Evolutionary conservation across 306 rosid species (phyloP).

Genomic region (Fagus sylvatica): DNA sequence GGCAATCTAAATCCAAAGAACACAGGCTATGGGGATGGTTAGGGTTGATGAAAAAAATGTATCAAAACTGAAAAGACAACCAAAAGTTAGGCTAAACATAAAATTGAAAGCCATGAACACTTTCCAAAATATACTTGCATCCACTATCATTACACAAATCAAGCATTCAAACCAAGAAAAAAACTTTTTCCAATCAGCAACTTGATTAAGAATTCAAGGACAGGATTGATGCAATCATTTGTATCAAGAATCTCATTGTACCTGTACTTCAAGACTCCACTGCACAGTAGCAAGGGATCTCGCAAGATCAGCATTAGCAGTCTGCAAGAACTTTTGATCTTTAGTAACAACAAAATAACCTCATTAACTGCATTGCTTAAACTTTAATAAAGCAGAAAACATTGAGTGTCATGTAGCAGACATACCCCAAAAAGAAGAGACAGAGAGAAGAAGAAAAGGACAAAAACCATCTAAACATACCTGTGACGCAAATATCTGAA

Average conservation of each 20-base stretch:
- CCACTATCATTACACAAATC: neutral
- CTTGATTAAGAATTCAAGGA: neutral
- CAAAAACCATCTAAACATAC: neutral
- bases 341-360: slow-evolving; percentile 35
- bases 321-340: slow-evolving; percentile 63
- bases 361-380: slow-evolving; percentile 24
- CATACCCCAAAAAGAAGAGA: neutral
- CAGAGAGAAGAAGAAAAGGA: neutral
- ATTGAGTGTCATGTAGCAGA: slow-evolving; percentile 9
- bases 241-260: slow-evolving; percentile 44
- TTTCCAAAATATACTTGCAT: neutral
- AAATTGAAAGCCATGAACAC: neutral
- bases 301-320: slow-evolving; percentile 90
- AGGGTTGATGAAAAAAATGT: neutral
- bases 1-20: neutral
- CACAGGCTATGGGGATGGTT: neutral
- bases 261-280: slow-evolving; percentile 92
- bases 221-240: slow-evolving; percentile 14
- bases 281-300: slow-evolving; percentile 80
- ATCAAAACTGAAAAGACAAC: neutral
- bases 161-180: slow-evolving; percentile 9
- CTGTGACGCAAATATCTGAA: slow-evolving; percentile 17
- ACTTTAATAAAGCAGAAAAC: slow-evolving; percentile 10
- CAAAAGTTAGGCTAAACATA: neutral
- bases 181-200: neutral